These are phyloP conservation scores for Aspergillus sparsus DNA, from an alignment of 495 filamentous ascomycete species.

Conservation along the genomic window DNA sequence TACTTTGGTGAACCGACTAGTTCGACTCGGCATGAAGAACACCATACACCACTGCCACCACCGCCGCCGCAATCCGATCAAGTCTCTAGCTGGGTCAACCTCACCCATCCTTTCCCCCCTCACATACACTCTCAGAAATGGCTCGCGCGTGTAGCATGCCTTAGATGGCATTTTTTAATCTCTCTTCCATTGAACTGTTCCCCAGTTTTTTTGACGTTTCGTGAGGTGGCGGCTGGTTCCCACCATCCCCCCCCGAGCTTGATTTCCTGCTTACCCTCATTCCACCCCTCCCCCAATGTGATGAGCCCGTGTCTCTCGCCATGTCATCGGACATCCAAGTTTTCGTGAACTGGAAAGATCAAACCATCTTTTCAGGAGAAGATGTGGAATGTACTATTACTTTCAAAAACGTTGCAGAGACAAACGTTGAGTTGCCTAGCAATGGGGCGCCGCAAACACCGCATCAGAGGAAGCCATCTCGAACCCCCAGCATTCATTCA, in stretches of 20 bases:
- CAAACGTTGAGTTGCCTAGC: slow-evolving; percentile 28
- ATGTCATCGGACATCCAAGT: slow-evolving; percentile 77
- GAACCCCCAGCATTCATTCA: slow-evolving; percentile 42
- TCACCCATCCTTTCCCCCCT: slow-evolving; percentile 5
- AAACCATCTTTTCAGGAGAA: slow-evolving; percentile 92
- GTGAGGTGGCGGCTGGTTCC: slow-evolving; percentile 29
- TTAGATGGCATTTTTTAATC: slow-evolving; percentile 22
- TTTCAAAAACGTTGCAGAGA: slow-evolving; percentile 81
- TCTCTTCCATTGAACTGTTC: slow-evolving; percentile 8
- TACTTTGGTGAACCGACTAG: no score
- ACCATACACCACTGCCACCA: background rate
- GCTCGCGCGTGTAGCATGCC: slow-evolving; percentile 27
- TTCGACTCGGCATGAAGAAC: no score
- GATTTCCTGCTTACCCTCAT: slow-evolving; percentile 24
- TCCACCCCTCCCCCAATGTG: slow-evolving; percentile 32
- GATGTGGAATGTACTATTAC: slow-evolving; percentile 92
- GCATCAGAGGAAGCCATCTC: slow-evolving; percentile 49
- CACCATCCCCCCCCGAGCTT: slow-evolving; percentile 24
- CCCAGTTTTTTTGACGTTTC: slow-evolving; percentile 4
- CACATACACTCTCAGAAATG: slow-evolving; percentile 22
- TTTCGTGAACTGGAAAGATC: slow-evolving; percentile 89
- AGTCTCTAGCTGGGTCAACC: slow-evolving; percentile 4
- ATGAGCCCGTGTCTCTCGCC: slow-evolving; percentile 39
- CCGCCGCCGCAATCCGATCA: slow-evolving; percentile 2
- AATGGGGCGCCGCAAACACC: slow-evolving; percentile 36